Percentiles rank a stretch among this genome's conserved stretches.
phyloP scores from a whole-genome alignment of 2,329 filamentous ascomycete genomes.

The Chaetomium sp. region DNA sequence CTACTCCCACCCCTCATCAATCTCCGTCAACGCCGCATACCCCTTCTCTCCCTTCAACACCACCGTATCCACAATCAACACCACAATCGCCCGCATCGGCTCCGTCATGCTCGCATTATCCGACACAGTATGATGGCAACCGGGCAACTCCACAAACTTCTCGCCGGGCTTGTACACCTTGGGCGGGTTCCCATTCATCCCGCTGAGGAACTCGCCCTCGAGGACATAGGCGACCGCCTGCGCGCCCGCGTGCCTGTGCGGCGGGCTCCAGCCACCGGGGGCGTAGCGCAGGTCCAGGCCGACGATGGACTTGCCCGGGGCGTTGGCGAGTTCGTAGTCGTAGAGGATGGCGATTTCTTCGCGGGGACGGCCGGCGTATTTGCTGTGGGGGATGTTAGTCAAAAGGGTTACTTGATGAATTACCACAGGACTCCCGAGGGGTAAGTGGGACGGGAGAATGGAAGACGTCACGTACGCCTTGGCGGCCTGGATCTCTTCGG shows the following conservation, averaged over 20 bases:
- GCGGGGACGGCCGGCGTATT: conserved; percentile 9
- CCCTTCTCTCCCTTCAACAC: conserved; percentile 8
- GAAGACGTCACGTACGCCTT: not conserved
- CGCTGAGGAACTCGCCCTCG: conserved; percentile 36
- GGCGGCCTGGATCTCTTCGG: not conserved
- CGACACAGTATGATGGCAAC: conserved; percentile 42
- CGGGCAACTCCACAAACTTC: conserved; percentile 38
- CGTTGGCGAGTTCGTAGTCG: conserved; percentile 32
- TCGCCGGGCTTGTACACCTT: conserved; percentile 32
- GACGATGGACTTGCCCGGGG: conserved; percentile 35
- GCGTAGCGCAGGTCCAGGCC: conserved; percentile 33
- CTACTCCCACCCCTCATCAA: conserved; percentile 6
- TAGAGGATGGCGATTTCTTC: conserved; percentile 13
- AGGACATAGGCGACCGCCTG: conserved; percentile 35
- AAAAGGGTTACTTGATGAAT: no score
- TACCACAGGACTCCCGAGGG: no score
- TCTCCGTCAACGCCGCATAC: conserved; percentile 4
- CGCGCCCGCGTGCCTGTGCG: conserved; percentile 41
- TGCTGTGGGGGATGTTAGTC: not conserved
- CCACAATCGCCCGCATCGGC: conserved; percentile 17
- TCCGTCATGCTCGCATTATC: conserved; percentile 38
- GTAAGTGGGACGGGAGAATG: no score
- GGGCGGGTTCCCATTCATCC: conserved; percentile 43
- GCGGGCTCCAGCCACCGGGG: conserved; percentile 34
- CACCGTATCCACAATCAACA: conserved; percentile 11